phyloP scores from a whole-genome alignment of 192 early-diverging fungal genomes.

The Rhizoclosmatium sp. region DNA sequence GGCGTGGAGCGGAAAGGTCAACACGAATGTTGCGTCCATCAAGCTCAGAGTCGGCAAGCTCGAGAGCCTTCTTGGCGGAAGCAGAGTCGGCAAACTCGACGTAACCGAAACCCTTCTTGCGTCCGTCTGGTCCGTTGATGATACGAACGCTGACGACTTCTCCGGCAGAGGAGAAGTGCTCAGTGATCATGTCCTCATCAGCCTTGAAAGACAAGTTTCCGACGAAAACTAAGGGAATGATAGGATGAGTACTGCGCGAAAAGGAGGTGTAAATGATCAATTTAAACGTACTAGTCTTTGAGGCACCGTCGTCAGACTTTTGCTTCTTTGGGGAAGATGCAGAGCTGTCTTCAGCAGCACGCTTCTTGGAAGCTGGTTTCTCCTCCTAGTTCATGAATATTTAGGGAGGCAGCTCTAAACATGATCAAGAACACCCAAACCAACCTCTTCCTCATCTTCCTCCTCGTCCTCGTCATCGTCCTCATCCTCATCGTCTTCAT shows the following conservation, averaged over 20 bases:
- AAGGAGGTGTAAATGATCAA: background rate
- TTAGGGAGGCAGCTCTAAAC: no score
- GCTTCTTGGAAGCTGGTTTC: constrained; percentile 35
- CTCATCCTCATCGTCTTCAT: background rate
- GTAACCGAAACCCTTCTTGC: constrained; percentile 88
- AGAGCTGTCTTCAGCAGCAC: constrained; percentile 28
- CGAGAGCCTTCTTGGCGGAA: constrained; percentile 72
- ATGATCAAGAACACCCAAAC: background rate
- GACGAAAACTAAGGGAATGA: constrained; percentile 56
- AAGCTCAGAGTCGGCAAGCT: constrained; percentile 73
- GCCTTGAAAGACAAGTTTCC: constrained; percentile 79
- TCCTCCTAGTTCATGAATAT: background rate
- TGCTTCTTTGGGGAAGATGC: constrained; percentile 32
- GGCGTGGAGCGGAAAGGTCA: constrained; percentile 70
- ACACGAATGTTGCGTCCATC: constrained; percentile 85
- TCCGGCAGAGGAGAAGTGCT: constrained; percentile 73
- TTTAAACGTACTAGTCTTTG: background rate
- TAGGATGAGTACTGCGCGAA: background rate
- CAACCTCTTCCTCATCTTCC: constrained; percentile 1
- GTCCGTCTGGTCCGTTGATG: constrained; percentile 74
- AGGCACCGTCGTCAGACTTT: background rate
- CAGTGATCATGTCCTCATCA: constrained; percentile 68
- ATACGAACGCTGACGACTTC: constrained; percentile 78
- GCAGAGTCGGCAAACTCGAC: constrained; percentile 80
- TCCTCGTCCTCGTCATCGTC: constrained; percentile 1